Conservation (phyloP, 1,284 basidiomycete species). For the Termitomyces sp. region DNA sequence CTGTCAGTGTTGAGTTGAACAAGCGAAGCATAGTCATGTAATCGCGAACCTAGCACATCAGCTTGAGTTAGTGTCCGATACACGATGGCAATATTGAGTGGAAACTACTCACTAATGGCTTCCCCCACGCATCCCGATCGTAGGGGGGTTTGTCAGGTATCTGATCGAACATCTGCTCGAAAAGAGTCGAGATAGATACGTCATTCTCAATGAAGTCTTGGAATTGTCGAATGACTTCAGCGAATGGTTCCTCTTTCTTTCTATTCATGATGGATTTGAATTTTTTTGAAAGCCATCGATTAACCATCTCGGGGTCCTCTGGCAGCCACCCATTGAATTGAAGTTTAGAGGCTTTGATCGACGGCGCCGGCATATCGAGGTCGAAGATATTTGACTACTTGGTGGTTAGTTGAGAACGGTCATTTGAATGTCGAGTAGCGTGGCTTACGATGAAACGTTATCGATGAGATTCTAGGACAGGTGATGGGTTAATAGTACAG, state of each 20-base stretch:
- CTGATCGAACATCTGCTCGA: constrained; percentile 27
- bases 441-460: too few relatives aligned
- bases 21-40: constrained; percentile 40
- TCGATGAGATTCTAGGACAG: too few relatives aligned
- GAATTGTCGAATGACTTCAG: constrained; percentile 33
- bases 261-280: neutral
- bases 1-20: constrained; percentile 38
- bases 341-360: neutral
- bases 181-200: constrained; percentile 34
- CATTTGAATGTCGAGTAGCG: too few relatives aligned
- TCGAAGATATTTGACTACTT: too few relatives aligned
- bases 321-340: constrained; percentile 4
- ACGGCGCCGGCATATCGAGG: too few relatives aligned
- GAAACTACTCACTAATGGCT: constrained; percentile 20
- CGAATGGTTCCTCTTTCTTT: neutral
- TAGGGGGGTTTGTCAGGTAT: constrained; percentile 14
- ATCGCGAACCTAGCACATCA: constrained; percentile 31
- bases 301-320: neutral
- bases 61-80: neutral
- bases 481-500: too few relatives aligned
- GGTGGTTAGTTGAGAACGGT: too few relatives aligned
- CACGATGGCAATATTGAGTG: too few relatives aligned
- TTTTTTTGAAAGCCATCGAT: constrained; percentile 5
- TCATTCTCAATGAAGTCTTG: constrained; percentile 37
- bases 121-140: constrained; percentile 30